Percentiles rank a stretch among this genome's conserved stretches.
Conservation (phyloP, 2,329 filamentous ascomycete species). For the Botrytis cinerea region DNA sequence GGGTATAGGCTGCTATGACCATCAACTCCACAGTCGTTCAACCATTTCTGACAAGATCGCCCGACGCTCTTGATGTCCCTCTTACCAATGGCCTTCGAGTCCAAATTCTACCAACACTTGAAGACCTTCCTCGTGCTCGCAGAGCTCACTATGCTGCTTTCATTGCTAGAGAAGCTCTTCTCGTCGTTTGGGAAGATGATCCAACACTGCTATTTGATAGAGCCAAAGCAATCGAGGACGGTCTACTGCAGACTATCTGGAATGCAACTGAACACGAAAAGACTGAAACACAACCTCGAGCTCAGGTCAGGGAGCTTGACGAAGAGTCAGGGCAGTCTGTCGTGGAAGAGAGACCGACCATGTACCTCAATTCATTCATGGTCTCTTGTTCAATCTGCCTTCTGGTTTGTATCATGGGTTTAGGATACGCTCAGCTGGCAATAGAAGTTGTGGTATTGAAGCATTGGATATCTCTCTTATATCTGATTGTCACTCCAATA, state of each 20-base stretch:
- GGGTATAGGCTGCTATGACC: conserved; percentile 69
- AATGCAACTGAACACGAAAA: conserved; percentile 59
- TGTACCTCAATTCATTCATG: conserved; percentile 69
- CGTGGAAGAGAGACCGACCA: conserved; percentile 64
- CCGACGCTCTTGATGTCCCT: conserved; percentile 72
- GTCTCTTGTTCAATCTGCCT: conserved; percentile 67
- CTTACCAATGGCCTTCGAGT: conserved; percentile 75
- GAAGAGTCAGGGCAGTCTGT: conserved; percentile 69
- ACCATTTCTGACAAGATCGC: conserved; percentile 72
- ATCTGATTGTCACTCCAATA: conserved; percentile 66
- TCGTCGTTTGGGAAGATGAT: conserved; percentile 84
- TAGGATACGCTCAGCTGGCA: conserved; percentile 69
- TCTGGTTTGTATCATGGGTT: conserved; percentile 66
- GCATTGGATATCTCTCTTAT: conserved; percentile 62
- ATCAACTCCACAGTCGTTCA: conserved; percentile 79
- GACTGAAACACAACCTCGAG: conserved; percentile 51
- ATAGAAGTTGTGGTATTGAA: conserved; percentile 68
- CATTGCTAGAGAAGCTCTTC: conserved; percentile 66
- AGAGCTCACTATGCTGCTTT: conserved; percentile 83
- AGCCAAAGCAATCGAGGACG: conserved; percentile 71
- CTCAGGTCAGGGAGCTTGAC: conserved; percentile 61
- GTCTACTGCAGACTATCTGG: conserved; percentile 78
- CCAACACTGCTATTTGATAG: conserved; percentile 68
- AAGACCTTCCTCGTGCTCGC: conserved; percentile 68
- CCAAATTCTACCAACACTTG: conserved; percentile 71